Evolutionary conservation across 352 stramenopile species (phyloP).

Genomic region (Globisporangium spinosum): DNA sequence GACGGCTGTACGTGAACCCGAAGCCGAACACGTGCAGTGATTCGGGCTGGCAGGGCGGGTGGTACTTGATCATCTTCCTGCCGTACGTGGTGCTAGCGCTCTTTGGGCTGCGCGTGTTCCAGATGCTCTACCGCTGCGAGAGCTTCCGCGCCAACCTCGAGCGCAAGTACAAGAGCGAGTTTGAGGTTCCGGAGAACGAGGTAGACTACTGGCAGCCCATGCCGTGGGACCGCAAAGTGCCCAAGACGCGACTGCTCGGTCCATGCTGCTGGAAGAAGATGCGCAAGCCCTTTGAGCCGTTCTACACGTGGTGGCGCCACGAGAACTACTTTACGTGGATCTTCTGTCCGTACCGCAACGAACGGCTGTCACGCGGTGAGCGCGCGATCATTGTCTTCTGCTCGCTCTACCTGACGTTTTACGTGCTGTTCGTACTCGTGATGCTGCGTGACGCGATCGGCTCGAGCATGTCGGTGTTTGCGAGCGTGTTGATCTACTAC

Average conservation of each 20-base stretch:
- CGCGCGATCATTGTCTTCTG: slow-evolving; percentile 62
- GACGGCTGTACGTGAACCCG: slow-evolving; percentile 51
- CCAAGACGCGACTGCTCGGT: slow-evolving; percentile 53
- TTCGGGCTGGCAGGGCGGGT: slow-evolving; percentile 41
- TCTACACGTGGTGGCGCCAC: slow-evolving; percentile 74
- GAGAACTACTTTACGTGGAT: slow-evolving; percentile 82
- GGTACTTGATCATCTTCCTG: slow-evolving; percentile 55
- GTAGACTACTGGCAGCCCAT: slow-evolving; percentile 72
- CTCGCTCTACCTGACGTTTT: slow-evolving; percentile 72
- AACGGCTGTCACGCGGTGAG: slow-evolving; percentile 52
- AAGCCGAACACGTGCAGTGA: slow-evolving; percentile 51
- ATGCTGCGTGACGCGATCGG: slow-evolving; percentile 48
- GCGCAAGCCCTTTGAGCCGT: slow-evolving; percentile 51
- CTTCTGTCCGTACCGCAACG: slow-evolving; percentile 67
- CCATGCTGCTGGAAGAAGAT: slow-evolving; percentile 71
- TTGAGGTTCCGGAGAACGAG: slow-evolving; percentile 51
- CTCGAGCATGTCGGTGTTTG: slow-evolving; percentile 33
- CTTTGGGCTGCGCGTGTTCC: slow-evolving; percentile 57
- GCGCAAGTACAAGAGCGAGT: slow-evolving; percentile 51
- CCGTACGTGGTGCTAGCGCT: slow-evolving; percentile 49
- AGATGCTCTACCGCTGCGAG: slow-evolving; percentile 55
- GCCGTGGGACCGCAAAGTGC: slow-evolving; percentile 68
- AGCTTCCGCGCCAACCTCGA: slow-evolving; percentile 60
- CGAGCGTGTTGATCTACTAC: slow-evolving; percentile 47
- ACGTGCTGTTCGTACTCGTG: slow-evolving; percentile 64